Evolutionary conservation across 306 rosid genomes (phyloP), one percentile per base, ranked within the genome.

Genomic region (Myrica gale): DNA sequence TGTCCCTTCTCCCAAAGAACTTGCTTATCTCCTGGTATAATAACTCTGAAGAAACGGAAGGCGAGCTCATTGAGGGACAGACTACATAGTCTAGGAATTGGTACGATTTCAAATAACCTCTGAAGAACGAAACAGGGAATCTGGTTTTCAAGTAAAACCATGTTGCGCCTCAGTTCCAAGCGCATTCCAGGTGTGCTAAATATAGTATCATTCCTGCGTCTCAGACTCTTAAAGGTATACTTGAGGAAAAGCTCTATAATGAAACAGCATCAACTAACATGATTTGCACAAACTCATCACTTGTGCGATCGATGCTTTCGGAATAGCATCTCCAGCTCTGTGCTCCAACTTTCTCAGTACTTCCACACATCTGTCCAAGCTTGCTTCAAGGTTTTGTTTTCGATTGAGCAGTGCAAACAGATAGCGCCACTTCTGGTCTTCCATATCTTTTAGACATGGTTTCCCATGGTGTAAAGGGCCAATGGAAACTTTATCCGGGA

Each of bases 261-360:
- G 84, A 87, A 90, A 69, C 90, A 84, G 32, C 86, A 80, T 90
- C 95, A 50, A 90, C 52, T 46, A 90, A 45, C 88, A 90, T 74
- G 54, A 87, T 79, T 68, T 76, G 81, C 41, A 79, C 60, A 60
- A 88, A 88, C 2, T 81, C n/a, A 37, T 86, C 17, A 45, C 76
- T 69, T 1, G 46, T 5, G 48, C 74, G 63, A 3, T 0, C 15
- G 51, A 65, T 46, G 5, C 58, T 16, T 66, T 75, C 81, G 39
- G 46, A 72, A 20, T 88, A 90, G 76, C 82, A 84, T 46, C 76
- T 76, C 68, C 78, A 10, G 84, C 83, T 53, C 88, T 75, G 69
- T 78, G 81, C 78, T 90, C 92, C 9, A 76, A 41, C 55, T 84
- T 79, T 63, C 50, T 66, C 0, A 88, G 74, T 32, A 83, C 77